Evolutionary conservation across 306 rosid genomes (phyloP), one percentile per base, ranked within the genome.

Genomic region (Fagus sylvatica): DNA sequence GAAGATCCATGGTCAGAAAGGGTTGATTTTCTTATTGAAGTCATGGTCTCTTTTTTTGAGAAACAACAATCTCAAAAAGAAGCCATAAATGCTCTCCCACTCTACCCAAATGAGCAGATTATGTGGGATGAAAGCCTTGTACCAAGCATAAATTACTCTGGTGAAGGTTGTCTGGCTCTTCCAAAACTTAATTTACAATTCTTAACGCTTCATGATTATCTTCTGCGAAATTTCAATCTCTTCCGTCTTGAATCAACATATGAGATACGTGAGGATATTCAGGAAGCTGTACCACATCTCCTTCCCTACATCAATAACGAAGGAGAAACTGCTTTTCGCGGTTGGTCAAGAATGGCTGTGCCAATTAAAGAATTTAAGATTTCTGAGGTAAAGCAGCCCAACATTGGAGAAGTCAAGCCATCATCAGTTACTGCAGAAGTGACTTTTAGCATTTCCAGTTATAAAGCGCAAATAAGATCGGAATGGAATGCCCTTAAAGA

Each of bases 121-220:
- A 95, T 95, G 99, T 95, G 99, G 98, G 99, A 95, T 80, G 99
- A 93, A 87, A 95, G 99, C 60, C 91, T 95, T 74, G 99, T 95
- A 17, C 99, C 99, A 2, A 95, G 98, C 89, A 93, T 95, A 76
- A 95, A 95, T 87, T 95, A 95, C 85, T 89, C 99, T 7, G 98
- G 99, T 32, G 98, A 95, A 85, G 98, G 99, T 86, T 95, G 99
- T 79, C 83, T 95, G 77, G 99, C 99, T n/a, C 92, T 95, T 74
- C 99, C 99, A 42, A 95, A 95, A 81, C 93, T 95, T 55, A 95
- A 95, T 85, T 78, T 95, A 75, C 98, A 93, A 82, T 95, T 95
- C 78, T 87, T 95, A 84, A 95, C 98, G n/a, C 94, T 95, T 69
- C 99, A 95, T 84, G 99, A 95, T 82, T 95, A 95, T 90, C 98